Conservation (phyloP, 2,329 filamentous ascomycete species). For the Penicillium palitans region DNA sequence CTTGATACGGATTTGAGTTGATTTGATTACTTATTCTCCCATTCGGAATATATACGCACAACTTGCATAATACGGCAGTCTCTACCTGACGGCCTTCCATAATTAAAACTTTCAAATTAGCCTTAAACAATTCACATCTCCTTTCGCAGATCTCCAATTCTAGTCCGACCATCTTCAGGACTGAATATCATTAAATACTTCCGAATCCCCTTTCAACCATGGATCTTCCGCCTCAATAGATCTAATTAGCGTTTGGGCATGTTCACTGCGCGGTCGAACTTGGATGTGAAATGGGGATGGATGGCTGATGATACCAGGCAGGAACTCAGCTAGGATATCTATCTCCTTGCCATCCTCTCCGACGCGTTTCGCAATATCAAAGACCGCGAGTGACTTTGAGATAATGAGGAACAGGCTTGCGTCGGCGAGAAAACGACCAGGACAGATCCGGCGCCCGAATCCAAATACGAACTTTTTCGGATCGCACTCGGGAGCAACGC, state of each 20-base stretch:
- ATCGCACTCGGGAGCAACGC: conserved; percentile 20
- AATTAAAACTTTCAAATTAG: no score
- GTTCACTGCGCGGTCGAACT: conserved; percentile 38
- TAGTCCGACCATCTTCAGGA: neutral
- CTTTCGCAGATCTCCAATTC: neutral
- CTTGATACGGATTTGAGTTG: no score
- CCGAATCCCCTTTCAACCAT: neutral
- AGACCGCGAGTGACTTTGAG: conserved; percentile 50
- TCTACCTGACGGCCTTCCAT: no score
- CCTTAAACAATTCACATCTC: no score
- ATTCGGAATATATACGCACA: no score
- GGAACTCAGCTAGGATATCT: conserved; percentile 33
- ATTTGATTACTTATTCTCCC: no score
- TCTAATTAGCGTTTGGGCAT: conserved; percentile 35
- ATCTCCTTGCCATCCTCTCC: conserved; percentile 37
- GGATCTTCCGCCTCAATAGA: conserved; percentile 18
- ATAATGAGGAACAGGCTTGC: conserved; percentile 44
- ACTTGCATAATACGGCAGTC: no score
- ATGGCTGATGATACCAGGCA: conserved; percentile 37
- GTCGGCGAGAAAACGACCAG: conserved; percentile 44
- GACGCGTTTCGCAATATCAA: conserved; percentile 48
- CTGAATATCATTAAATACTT: neutral
- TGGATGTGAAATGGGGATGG: conserved; percentile 37
- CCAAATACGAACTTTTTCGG: conserved; percentile 36
- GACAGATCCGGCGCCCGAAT: conserved; percentile 45